Evolutionary conservation across 31 red algal species (phyloP).

Genomic region (Odonthalia washingtoniensis): DNA sequence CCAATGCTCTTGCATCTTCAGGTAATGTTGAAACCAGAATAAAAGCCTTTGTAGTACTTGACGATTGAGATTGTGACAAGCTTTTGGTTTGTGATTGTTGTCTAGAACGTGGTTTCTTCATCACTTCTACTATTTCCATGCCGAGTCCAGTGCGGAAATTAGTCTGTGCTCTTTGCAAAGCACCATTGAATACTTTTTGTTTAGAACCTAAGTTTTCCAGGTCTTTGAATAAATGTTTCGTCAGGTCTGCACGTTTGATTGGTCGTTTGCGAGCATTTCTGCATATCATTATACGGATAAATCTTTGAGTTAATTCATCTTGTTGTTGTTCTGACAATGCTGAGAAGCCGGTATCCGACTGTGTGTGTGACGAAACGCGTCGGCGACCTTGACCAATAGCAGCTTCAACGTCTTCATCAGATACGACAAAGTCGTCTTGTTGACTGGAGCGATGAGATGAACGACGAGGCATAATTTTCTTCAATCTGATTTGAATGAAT

Average conservation of each 20-base stretch:
- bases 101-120: conserved; percentile 16
- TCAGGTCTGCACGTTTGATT: conserved; percentile 37
- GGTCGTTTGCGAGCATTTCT: conserved; percentile 50
- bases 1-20: background rate
- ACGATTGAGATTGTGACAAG: background rate
- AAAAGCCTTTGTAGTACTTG: conserved; percentile 42
- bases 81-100: background rate
- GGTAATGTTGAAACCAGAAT: conserved; percentile 25
- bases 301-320: conserved; percentile 42
- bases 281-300: conserved; percentile 44
- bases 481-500: too few species aligned
- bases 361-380: background rate
- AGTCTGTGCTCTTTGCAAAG: conserved; percentile 28
- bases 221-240: conserved; percentile 14
- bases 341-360: conserved; percentile 28
- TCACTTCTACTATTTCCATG: conserved; percentile 50
- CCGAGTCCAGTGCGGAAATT: conserved; percentile 36
- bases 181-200: conserved; percentile 31
- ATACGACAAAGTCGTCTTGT: too few species aligned
- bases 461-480: too few species aligned
- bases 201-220: background rate
- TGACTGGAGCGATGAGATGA: too few species aligned
- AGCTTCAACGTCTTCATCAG: background rate
- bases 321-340: conserved; percentile 53
- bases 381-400: background rate